Percentiles rank a stretch among this genome's conserved stretches.
Evolutionary conservation across 495 filamentous ascomycete species (phyloP).

Genomic region (Podospora bellae-mahoneyi): DNA sequence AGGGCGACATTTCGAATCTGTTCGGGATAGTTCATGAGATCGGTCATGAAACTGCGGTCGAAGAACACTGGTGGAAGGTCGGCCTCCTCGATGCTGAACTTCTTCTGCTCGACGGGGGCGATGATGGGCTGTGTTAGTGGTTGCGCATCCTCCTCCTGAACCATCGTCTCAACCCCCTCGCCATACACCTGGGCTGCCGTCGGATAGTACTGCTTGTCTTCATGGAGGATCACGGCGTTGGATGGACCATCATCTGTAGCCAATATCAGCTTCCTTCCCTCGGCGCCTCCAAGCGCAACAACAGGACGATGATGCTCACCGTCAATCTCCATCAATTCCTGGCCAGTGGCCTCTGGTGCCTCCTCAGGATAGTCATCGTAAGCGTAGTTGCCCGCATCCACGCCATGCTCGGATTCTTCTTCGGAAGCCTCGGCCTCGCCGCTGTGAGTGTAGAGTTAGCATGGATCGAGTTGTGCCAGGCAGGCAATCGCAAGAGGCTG

Average conservation of each 20-base stretch:
- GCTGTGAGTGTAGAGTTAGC: slow-evolving; percentile 41
- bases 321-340: slow-evolving; percentile 94
- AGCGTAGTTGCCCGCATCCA: slow-evolving; percentile 71
- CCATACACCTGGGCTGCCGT: slow-evolving; percentile 95
- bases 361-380: slow-evolving; percentile 71
- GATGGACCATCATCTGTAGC: slow-evolving; percentile 75
- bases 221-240: slow-evolving; percentile 93
- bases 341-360: slow-evolving; percentile 58
- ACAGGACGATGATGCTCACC: slow-evolving; percentile 44
- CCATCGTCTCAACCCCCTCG: slow-evolving; percentile 86
- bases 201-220: slow-evolving; percentile 99
- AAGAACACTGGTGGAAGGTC: slow-evolving; percentile 86
- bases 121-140: slow-evolving; percentile 89
- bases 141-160: slow-evolving; percentile 96
- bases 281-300: slow-evolving; percentile 3
- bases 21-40: slow-evolving; percentile 92
- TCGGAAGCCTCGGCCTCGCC: slow-evolving; percentile 82
- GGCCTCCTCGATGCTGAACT: slow-evolving; percentile 87
- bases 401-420: slow-evolving; percentile 73
- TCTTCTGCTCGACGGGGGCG: slow-evolving; percentile 87
- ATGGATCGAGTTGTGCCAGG: not conserved
- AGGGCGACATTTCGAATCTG: slow-evolving; percentile 90
- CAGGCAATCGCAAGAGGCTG: not conserved
- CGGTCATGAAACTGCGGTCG: slow-evolving; percentile 84
- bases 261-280: slow-evolving; percentile 16